phyloP scores from a whole-genome alignment of 306 rosid genomes.

The Prunus mongolica region DNA sequence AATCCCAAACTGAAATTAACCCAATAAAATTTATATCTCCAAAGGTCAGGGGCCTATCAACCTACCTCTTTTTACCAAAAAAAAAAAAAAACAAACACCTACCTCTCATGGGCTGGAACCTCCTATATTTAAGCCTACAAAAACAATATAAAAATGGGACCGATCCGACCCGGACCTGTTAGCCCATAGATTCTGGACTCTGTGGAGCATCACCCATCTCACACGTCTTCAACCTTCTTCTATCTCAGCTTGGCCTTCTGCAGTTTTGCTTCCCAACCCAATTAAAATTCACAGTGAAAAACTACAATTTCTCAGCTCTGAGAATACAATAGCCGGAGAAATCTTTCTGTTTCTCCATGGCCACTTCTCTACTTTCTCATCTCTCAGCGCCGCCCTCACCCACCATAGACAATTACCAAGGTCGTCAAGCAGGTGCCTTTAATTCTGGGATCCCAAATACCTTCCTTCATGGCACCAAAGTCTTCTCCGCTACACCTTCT shows the following conservation, averaged over 20 bases:
- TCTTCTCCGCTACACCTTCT: constrained; percentile 17
- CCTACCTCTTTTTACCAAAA: background rate
- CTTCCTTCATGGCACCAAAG: constrained; percentile 52
- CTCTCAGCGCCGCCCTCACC: constrained; percentile 38
- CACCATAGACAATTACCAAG: constrained; percentile 19
- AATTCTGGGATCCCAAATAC: constrained; percentile 20
- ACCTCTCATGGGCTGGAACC: background rate
- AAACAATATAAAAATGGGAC: background rate
- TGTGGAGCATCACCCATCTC: background rate
- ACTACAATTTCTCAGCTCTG: background rate
- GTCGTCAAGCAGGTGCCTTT: constrained; percentile 18
- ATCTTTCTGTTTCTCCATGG: constrained; percentile 34
- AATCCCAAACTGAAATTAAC: no score
- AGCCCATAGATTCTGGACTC: background rate
- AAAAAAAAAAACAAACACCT: no score
- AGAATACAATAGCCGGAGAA: background rate
- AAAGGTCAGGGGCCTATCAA: no score
- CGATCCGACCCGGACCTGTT: background rate
- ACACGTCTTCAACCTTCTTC: background rate
- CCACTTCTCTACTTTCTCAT: constrained; percentile 48
- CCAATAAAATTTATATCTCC: no score
- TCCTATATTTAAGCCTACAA: background rate
- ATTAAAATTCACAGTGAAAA: background rate
- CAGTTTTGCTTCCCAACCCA: background rate
- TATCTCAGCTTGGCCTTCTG: background rate